Evolutionary conservation across 257 asterid genomes (phyloP).

Genomic region (Solanum chiquidenum): DNA sequence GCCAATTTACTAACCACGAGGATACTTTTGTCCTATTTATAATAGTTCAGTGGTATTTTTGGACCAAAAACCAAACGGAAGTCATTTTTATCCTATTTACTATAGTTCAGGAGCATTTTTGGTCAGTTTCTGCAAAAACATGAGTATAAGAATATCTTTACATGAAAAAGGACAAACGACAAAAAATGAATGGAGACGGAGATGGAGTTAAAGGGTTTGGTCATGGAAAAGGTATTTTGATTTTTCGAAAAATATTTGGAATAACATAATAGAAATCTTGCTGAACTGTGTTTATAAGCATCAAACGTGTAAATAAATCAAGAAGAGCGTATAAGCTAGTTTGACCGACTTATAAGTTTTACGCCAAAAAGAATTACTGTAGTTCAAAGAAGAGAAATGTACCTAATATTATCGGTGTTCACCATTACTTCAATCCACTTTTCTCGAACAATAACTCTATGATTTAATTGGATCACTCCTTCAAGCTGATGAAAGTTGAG

Average conservation of each 20-base stretch:
- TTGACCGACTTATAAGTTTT: background rate
- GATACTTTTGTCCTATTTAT: no score
- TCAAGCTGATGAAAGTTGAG: constrained; percentile 72
- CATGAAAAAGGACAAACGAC: no score
- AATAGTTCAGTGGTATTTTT: no score
- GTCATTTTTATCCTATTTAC: no score
- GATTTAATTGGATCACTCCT: constrained; percentile 67
- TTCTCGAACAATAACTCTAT: constrained; percentile 32
- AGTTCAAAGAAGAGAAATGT: background rate
- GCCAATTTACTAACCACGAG: background rate
- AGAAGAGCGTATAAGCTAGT: background rate
- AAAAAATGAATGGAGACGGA: no score
- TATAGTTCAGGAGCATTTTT: no score
- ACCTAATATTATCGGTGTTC: constrained; percentile 75
- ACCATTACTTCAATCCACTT: constrained; percentile 64
- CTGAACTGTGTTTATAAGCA: background rate
- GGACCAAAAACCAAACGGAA: no score
- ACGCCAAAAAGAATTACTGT: background rate
- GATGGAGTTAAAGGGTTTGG: no score
- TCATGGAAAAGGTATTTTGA: background rate
- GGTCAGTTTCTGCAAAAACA: no score
- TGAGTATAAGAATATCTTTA: no score
- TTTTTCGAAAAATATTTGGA: background rate
- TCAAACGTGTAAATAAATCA: background rate
- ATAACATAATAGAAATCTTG: background rate